These are phyloP conservation scores for Hermanozyma aechmeae DNA, from an alignment of 805 yeast genomes.

Conservation along the genomic window DNA sequence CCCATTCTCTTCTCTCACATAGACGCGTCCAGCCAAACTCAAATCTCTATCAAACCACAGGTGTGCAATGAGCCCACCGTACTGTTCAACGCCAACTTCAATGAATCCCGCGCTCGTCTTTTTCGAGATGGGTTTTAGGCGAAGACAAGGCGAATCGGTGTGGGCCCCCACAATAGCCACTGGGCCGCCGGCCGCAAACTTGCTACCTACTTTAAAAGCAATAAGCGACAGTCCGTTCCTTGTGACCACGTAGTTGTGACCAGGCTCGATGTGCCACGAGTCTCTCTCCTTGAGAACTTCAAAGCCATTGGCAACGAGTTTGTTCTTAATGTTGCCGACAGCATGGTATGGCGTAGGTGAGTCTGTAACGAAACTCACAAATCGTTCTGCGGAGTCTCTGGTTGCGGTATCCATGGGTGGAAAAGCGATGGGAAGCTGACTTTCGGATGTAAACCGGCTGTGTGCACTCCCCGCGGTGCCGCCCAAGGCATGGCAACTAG, in stretches of 20 bases:
- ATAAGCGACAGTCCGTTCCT: slow-evolving; percentile 84
- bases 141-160: slow-evolving; percentile 86
- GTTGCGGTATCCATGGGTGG: slow-evolving; percentile 8
- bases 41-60: slow-evolving; percentile 96
- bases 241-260: slow-evolving; percentile 74
- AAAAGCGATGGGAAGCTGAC: too few species aligned
- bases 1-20: slow-evolving; percentile 40
- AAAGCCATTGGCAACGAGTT: slow-evolving; percentile 57
- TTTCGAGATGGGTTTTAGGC: slow-evolving; percentile 82
- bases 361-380: slow-evolving; percentile 66
- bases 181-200: slow-evolving; percentile 71
- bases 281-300: slow-evolving; percentile 62
- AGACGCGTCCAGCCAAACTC: slow-evolving; percentile 85
- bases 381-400: slow-evolving; percentile 40
- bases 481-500: too few species aligned
- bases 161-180: slow-evolving; percentile 91
- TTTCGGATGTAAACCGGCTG: too few species aligned
- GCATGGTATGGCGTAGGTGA: slow-evolving; percentile 96
- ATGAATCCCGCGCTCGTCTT: slow-evolving; percentile 62
- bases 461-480: too few species aligned
- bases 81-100: slow-evolving; percentile 88
- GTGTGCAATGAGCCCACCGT: slow-evolving; percentile 96
- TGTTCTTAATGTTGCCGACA: slow-evolving; percentile 54
- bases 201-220: slow-evolving; percentile 74
- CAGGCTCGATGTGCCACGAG: slow-evolving; percentile 50